Evolutionary conservation across 495 filamentous ascomycete genomes (phyloP), one percentile per base, ranked within the genome.

Genomic region (Trichoderma asperelloides): DNA sequence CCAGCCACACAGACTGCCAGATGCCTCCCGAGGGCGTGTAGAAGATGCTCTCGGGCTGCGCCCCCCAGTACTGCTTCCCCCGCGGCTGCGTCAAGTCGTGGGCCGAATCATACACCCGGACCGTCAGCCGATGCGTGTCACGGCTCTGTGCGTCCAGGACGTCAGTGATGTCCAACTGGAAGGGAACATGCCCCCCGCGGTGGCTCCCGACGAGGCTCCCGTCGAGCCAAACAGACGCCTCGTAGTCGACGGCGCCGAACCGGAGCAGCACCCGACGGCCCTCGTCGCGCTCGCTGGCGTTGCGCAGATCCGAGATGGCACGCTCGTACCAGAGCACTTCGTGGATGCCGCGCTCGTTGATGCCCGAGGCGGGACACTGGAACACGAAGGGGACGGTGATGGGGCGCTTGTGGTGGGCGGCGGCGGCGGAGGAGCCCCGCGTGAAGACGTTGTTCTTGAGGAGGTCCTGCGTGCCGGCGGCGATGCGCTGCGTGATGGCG

Each of bases 1-100:
- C 85, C 6, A 87, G 76, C 80, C 84, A 86, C n/a, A 87, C 85
- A 43, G 74, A 82, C 67, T 88, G 86, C 86, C 86, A 88, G 66
- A 87, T 87, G 18, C 85, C 86, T 67, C 83, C 86, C 64, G 84
- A 84, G 6, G 86, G 85, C 0, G 79, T 84, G 72, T 88, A 87
- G 74, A 87, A 88, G 68, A 88, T 87, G 65, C 85, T 84, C 30
- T 79, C 79, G 1, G 81, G 84, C n/a, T 76, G 69, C 0, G 84
- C 75, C 3, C 78, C 84, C 75, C 75, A 76, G 65, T 77, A 77
- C 41, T 77, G 75, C 66, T 77, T 77, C 15, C 75, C 75, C 23
- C 75, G 72, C 21, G 27, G 86, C 82, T 67, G 85, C 78, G 70
- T 82, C 75, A 72, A 81, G 76, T 55, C 84, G 77, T 72, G 82